Conservation (phyloP, 139 green algal genomes). For the Tetradesmus obliquus region DNA sequence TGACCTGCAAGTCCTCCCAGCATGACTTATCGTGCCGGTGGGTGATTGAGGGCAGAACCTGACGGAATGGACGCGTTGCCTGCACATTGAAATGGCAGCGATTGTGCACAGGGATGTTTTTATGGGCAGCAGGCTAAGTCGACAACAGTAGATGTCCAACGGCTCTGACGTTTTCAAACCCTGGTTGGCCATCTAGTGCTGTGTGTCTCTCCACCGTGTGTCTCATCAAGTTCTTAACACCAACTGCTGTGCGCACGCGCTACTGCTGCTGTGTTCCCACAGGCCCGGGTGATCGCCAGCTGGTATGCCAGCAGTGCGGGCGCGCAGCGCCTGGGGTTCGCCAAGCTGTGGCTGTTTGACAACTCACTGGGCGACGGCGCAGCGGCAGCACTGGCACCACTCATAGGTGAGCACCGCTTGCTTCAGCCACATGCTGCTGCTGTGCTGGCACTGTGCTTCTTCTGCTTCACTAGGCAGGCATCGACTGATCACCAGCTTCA, state of each 20-base stretch:
- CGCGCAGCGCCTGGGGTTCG: constrained; percentile 28
- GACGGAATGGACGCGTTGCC: too few relatives aligned
- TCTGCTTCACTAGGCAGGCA: too few relatives aligned
- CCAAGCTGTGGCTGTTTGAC: constrained; percentile 77
- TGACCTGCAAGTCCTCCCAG: too few relatives aligned
- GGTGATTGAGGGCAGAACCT: too few relatives aligned
- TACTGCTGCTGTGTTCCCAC: not conserved
- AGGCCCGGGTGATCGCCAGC: constrained; percentile 47
- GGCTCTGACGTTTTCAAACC: too few relatives aligned
- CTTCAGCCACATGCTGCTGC: not conserved
- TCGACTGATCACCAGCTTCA: too few relatives aligned
- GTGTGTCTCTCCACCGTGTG: not conserved
- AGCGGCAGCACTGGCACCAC: constrained; percentile 58
- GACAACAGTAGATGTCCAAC: too few relatives aligned
- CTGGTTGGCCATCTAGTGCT: not conserved
- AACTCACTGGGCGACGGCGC: constrained; percentile 74
- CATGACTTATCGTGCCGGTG: too few relatives aligned
- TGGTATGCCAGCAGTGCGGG: constrained; percentile 50
- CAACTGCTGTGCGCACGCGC: not conserved
- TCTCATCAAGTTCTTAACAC: not conserved
- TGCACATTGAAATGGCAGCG: too few relatives aligned
- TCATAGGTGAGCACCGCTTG: constrained; percentile 41
- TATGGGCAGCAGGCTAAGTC: too few relatives aligned
- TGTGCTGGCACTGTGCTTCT: too few relatives aligned
- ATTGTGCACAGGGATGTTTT: too few relatives aligned